Evolutionary conservation across 495 filamentous ascomycete genomes (phyloP).

Genomic region (Podospora bellae-mahoneyi): DNA sequence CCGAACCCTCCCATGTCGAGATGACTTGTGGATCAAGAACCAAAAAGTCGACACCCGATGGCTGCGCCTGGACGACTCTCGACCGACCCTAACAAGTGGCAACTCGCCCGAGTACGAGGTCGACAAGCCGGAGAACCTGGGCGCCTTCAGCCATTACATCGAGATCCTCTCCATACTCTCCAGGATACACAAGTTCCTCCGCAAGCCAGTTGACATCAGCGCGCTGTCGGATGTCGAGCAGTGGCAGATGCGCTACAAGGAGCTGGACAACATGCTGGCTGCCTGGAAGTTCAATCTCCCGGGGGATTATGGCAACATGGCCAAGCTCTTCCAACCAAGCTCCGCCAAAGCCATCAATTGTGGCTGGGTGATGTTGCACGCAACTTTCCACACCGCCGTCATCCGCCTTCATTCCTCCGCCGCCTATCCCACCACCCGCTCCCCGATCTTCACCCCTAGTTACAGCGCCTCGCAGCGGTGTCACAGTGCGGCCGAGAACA

Average conservation of each 20-base stretch:
- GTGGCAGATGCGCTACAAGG: constrained; percentile 83
- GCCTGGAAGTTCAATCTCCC: constrained; percentile 82
- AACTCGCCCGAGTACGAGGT: constrained; percentile 55
- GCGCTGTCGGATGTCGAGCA: constrained; percentile 77
- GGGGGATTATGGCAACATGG: constrained; percentile 74
- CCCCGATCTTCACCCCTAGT: constrained; percentile 80
- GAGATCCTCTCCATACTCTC: constrained; percentile 83
- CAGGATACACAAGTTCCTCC: constrained; percentile 79
- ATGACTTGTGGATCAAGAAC: constrained; percentile 80
- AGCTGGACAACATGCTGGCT: constrained; percentile 71
- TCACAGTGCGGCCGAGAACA: constrained; percentile 77
- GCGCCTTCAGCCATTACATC: constrained; percentile 79
- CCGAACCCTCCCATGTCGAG: constrained; percentile 77
- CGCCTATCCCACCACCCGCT: constrained; percentile 82
- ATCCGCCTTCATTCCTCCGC: constrained; percentile 90
- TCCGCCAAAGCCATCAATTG: constrained; percentile 67
- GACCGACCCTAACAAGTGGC: constrained; percentile 13
- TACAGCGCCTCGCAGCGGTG: constrained; percentile 79
- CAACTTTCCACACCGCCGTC: constrained; percentile 68
- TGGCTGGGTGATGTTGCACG: constrained; percentile 88
- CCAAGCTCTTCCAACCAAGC: constrained; percentile 62
- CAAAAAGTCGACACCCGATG: constrained; percentile 78
- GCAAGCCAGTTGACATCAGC: constrained; percentile 82
- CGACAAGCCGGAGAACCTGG: constrained; percentile 74
- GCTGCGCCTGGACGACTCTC: constrained; percentile 58